Percentiles rank a stretch among this genome's conserved stretches.
phyloP scores from a whole-genome alignment of 352 stramenopile species.

The Aphanomyces astaci region DNA sequence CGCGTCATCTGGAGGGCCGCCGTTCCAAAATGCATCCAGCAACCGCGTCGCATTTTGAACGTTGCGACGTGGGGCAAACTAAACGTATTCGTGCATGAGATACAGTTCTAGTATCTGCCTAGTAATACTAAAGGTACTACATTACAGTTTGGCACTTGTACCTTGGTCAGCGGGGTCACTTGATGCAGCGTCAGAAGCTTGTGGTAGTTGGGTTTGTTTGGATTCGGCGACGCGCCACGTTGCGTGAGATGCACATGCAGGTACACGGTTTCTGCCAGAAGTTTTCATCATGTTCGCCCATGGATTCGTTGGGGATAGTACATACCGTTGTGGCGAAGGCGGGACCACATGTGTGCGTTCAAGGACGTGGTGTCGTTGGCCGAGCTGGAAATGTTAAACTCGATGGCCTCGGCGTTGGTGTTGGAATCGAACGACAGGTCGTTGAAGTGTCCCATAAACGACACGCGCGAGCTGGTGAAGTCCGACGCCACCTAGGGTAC shows the following conservation, averaged over 20 bases:
- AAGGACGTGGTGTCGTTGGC: conserved; percentile 6
- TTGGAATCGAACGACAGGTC: conserved; percentile 60
- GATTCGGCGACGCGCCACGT: conserved; percentile 38
- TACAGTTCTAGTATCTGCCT: too few relatives aligned
- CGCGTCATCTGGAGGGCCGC: neutral
- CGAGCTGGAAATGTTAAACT: conserved; percentile 45
- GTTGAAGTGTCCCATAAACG: conserved; percentile 42
- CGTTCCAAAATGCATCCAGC: conserved; percentile 29
- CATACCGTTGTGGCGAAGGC: conserved; percentile 38
- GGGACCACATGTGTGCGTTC: conserved; percentile 31
- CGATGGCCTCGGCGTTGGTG: conserved; percentile 42
- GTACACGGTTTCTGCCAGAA: conserved; percentile 37
- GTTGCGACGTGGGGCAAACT: conserved; percentile 48
- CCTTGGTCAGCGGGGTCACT: conserved; percentile 37
- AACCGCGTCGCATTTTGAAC: conserved; percentile 56
- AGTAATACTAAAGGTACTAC: conserved; percentile 16
- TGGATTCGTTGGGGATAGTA: too few relatives aligned
- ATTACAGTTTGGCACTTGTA: neutral
- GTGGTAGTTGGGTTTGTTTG: conserved; percentile 35
- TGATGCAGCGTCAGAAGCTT: conserved; percentile 59
- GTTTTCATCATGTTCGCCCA: too few relatives aligned
- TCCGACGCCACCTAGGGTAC: conserved; percentile 11
- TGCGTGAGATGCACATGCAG: conserved; percentile 69
- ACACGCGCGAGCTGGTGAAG: conserved; percentile 34
- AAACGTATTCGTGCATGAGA: neutral